Evolutionary conservation across 164 flowering plant genomes (phyloP), one percentile per base, ranked within the genome.

Genomic region (Brasenia schreberi): DNA sequence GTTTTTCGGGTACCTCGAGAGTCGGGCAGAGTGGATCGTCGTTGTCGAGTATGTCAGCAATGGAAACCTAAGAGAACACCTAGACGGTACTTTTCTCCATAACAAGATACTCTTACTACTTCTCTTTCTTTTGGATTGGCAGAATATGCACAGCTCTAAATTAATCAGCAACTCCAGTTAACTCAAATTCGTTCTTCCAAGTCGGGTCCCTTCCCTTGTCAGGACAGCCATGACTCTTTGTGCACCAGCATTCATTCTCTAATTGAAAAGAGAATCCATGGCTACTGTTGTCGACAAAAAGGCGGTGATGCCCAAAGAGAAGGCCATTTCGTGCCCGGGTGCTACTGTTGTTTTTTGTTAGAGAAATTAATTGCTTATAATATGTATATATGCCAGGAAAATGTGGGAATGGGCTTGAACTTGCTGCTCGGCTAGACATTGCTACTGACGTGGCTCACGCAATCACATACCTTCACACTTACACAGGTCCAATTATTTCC

Each of bases 371-470:
- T 49, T 14, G 56, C 56, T 49, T 9, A 14, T 49, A n/a, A n/a
- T n/a, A n/a, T n/a, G n/a, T n/a, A 9, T 14, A 4, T 49, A 2
- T 18, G 18, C 12, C 63, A 61, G 63, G 18, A 0, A 23, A 1
- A 18, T 75, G 77, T 19, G 87, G 96, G 5, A 74, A 68, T 45
- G 64, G 77, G 80, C 90, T 94, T 45, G 93, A 87, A 75, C 77
- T 94, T 69, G 89, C 87, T 68, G 77, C 81, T 6, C 78, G 98
- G 68, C 77, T 94, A 23, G 98, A 91, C 73, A 78, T 91, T 70
- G 95, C 95, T 42, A 89, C 86, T 59, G 96, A 91, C 76, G 95
- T 94, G 58, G 97, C 97, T 19, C 97, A 94, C 77, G 98, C 97
- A 0, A 65, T 94, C 66, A 85, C 98, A 16, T 94, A 94, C 80